A percentile compares a stretch with the other conserved stretches of the same genome.
These are phyloP conservation scores for Royoungia palumana DNA, from an alignment of 768 basidiomycete genomes.

Conservation along the genomic window DNA sequence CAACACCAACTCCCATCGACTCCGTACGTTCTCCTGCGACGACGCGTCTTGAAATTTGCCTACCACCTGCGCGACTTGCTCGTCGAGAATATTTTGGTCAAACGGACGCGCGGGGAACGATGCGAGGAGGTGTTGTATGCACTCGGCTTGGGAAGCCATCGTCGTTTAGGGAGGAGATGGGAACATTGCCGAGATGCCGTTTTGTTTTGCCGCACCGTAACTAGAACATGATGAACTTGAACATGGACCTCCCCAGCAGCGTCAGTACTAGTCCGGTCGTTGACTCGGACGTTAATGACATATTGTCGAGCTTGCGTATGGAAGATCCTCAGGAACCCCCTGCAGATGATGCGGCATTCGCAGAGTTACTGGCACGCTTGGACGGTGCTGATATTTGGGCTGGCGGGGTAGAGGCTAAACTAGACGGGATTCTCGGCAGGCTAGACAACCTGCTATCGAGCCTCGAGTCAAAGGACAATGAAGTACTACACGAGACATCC, in stretches of 20 bases:
- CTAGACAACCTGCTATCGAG: slow-evolving; percentile 52
- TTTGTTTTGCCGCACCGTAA: background rate
- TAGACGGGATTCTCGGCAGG: slow-evolving; percentile 59
- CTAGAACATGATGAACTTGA: slow-evolving; percentile 18
- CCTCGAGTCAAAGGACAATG: slow-evolving; percentile 33
- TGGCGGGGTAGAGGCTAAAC: slow-evolving; percentile 53
- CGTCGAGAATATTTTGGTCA: slow-evolving; percentile 44
- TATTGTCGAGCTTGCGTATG: slow-evolving; percentile 31
- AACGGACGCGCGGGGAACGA: slow-evolving; percentile 52
- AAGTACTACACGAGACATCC: slow-evolving; percentile 1
- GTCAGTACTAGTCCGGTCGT: background rate
- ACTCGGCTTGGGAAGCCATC: slow-evolving; percentile 53
- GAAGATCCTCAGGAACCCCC: slow-evolving; percentile 21
- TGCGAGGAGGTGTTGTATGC: slow-evolving; percentile 48
- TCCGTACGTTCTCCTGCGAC: slow-evolving; percentile 59
- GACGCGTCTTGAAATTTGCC: slow-evolving; percentile 39
- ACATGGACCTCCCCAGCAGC: slow-evolving; percentile 23
- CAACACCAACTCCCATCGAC: slow-evolving; percentile 72
- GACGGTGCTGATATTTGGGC: slow-evolving; percentile 60
- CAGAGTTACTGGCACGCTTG: slow-evolving; percentile 52
- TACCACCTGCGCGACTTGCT: slow-evolving; percentile 47
- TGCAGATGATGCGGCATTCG: slow-evolving; percentile 42
- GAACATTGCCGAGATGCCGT: slow-evolving; percentile 27
- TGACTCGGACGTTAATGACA: slow-evolving; percentile 37
- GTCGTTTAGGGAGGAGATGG: background rate